Evolutionary conservation across 345 rosid species (phyloP), one percentile per base, ranked within the genome.

Genomic region (Eucalyptus sp.): DNA sequence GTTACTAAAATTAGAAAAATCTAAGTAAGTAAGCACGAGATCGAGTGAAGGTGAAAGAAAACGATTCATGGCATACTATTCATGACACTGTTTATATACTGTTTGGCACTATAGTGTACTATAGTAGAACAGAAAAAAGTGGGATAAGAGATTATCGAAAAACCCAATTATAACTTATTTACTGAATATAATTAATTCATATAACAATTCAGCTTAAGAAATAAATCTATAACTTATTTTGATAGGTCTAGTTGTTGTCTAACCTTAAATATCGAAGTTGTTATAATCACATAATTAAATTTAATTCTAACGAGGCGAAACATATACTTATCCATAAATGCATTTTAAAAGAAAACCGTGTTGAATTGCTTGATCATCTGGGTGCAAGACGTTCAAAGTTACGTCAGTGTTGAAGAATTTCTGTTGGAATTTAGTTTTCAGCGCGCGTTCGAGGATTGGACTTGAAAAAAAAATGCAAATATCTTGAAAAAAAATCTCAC

Each of bases 71-170:
- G 1, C 10, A 52, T 37, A 37, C 41, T 37, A 52, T 52, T 7
- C 25, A 3, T 18, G 2, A 0, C 10, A 52, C 3, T 18, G 5
- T 18, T 52, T 0, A 52, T 52, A 52, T 52, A 52, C 4, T 0
- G 0, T 52, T 52, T 3, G 4, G 4, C 1, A 3, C 2, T 18
- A 3, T 52, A 18, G 10, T 18, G 1, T 18, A 52, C 8, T 52
- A 18, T 1, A 52, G 1, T 7, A 52, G 3, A 52, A 52, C 0
- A 2, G 0, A 52, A 6, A 52, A 52, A 52, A 7, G 1, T 18
- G 10, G 0, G 5, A 52, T 3, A 0, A 2, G 24, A 52, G 0
- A 18, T 52, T 52, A 18, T 52, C 0, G 2, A 52, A 18, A 52
- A 24, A 56, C 0, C 0, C 2, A 10, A 24, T 56, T 4, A 56